A percentile compares a stretch with the other conserved stretches of the same genome.
These are phyloP conservation scores for Komagataella kurtzmanii DNA, from an alignment of 805 yeast species.

Conservation along the genomic window DNA sequence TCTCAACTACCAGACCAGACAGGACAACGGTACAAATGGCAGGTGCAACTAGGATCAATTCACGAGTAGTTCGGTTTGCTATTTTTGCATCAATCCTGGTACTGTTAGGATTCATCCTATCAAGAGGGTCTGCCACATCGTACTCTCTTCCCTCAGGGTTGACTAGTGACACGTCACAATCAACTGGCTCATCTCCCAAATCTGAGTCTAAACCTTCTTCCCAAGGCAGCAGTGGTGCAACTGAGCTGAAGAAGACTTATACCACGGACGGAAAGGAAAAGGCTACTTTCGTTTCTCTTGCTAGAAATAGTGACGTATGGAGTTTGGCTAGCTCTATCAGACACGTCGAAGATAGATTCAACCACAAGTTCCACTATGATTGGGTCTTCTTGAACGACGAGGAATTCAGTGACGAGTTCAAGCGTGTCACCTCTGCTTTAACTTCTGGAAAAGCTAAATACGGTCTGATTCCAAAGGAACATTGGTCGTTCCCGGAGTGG, in stretches of 20 bases:
- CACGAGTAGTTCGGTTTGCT: conserved; percentile 33
- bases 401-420: conserved; percentile 73
- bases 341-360: conserved; percentile 83
- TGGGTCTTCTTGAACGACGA: conserved; percentile 94
- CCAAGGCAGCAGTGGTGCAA: conserved; percentile 5
- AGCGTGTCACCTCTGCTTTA: conserved; percentile 46
- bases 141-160: conserved; percentile 7
- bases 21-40: conserved; percentile 17
- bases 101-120: conserved; percentile 31
- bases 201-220: conserved; percentile 6
- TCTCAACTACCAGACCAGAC: neutral
- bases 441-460: conserved; percentile 69
- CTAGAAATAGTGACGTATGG: conserved; percentile 62
- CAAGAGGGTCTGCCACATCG: conserved; percentile 28
- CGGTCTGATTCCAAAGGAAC: conserved; percentile 71
- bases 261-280: conserved; percentile 28
- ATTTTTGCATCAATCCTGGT: conserved; percentile 31
- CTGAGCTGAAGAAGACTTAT: conserved; percentile 5
- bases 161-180: neutral
- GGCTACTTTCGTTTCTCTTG: conserved; percentile 74
- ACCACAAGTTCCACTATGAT: conserved; percentile 68
- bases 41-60: conserved; percentile 22
- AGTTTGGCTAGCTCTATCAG: conserved; percentile 52
- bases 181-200: neutral
- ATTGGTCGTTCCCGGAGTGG: conserved; percentile 82